These are phyloP conservation scores for Aspergillus neoniger DNA, from an alignment of 2,329 filamentous ascomycete species.

Conservation along the genomic window DNA sequence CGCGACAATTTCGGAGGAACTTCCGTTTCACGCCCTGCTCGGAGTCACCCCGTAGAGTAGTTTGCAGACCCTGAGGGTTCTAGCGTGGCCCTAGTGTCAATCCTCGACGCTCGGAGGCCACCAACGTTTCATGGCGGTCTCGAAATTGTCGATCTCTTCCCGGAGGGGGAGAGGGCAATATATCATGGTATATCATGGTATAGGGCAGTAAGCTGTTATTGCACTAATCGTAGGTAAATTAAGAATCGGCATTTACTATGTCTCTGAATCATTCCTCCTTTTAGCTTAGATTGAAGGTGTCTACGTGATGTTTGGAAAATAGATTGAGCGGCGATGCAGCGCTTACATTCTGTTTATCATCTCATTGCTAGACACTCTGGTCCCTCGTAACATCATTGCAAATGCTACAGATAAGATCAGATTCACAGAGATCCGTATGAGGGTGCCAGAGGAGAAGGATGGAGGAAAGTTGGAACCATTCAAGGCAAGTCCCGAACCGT, in stretches of 20 bases:
- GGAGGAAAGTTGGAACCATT: no score
- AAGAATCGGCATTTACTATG: neutral
- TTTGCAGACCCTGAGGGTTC: neutral
- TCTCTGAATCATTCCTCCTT: neutral
- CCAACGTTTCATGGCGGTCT: neutral
- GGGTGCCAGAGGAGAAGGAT: no score
- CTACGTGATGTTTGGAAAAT: no score
- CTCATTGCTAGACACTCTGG: no score
- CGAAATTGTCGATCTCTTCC: neutral
- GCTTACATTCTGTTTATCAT: no score
- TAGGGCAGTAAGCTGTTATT: neutral
- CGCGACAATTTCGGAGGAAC: neutral
- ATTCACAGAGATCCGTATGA: no score
- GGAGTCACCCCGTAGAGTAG: neutral
- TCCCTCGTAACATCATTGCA: no score
- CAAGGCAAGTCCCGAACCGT: no score
- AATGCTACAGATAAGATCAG: no score
- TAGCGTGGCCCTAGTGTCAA: constrained; percentile 7
- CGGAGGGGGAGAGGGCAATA: constrained; percentile 41
- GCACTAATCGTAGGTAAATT: neutral
- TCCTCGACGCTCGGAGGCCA: neutral
- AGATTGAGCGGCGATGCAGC: no score
- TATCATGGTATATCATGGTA: no score
- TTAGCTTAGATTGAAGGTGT: no score
- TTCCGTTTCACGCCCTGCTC: neutral